phyloP scores from a whole-genome alignment of 2,329 filamentous ascomycete genomes.

The Epichloe baconii region DNA sequence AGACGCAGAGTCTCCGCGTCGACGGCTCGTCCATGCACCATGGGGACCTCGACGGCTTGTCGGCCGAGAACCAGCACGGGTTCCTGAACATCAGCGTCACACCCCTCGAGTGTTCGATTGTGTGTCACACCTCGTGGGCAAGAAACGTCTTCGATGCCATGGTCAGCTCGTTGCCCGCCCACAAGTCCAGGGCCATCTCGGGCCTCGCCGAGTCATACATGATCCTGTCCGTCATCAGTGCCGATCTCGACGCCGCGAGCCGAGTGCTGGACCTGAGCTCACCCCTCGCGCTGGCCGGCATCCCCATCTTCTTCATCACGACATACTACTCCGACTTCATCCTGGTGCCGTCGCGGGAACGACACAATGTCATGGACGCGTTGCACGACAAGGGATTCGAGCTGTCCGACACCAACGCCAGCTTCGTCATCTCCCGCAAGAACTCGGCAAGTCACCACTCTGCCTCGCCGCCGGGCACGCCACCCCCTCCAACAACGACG shows the following conservation, averaged over 20 bases:
- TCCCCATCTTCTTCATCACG: constrained; percentile 97
- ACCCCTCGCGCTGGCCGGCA: constrained; percentile 79
- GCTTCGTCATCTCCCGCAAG: constrained; percentile 43
- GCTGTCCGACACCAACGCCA: constrained; percentile 60
- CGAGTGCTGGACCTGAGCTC: constrained; percentile 85
- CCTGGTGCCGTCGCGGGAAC: constrained; percentile 66
- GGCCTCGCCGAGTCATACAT: constrained; percentile 77
- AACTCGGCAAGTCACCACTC: constrained; percentile 17
- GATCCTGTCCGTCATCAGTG: constrained; percentile 78
- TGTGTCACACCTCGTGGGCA: constrained; percentile 68
- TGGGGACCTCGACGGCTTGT: constrained; percentile 32
- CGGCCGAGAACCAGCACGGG: constrained; percentile 46
- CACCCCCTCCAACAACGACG: constrained; percentile 62
- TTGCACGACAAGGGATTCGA: constrained; percentile 71
- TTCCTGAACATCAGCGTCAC: constrained; percentile 94
- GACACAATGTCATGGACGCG: constrained; percentile 60
- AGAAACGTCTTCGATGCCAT: constrained; percentile 62
- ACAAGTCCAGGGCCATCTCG: constrained; percentile 42
- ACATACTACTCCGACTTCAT: constrained; percentile 98
- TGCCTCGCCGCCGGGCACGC: constrained; percentile 47
- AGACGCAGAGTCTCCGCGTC: constrained; percentile 29
- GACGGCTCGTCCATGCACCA: constrained; percentile 20
- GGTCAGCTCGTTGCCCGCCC: constrained; percentile 47
- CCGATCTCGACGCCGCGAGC: constrained; percentile 81
- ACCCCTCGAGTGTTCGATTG: constrained; percentile 81